These are phyloP conservation scores for Earliella scabrosa DNA, from an alignment of 1,284 basidiomycete species.

Conservation along the genomic window DNA sequence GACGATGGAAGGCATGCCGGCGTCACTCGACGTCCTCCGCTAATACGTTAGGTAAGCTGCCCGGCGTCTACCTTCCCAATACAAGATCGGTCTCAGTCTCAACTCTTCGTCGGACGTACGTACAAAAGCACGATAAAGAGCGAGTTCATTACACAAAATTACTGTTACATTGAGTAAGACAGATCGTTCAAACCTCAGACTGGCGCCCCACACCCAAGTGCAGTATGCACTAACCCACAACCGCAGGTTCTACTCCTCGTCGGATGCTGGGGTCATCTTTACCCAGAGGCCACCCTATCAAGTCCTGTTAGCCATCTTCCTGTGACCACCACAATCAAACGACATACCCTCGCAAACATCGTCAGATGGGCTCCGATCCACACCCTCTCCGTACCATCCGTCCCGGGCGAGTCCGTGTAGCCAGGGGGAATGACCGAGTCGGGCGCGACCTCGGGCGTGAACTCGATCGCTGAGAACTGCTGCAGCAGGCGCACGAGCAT, in stretches of 20 bases:
- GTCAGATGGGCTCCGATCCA: constrained; percentile 59
- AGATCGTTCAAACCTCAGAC: no score
- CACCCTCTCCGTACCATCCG: constrained; percentile 53
- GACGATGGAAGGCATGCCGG: constrained; percentile 55
- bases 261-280: constrained; percentile 21
- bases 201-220: no score
- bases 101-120: no score
- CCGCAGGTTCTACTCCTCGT: constrained; percentile 1
- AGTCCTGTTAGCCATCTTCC: no score
- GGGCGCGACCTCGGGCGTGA: constrained; percentile 43
- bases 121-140: no score
- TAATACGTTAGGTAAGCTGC: constrained; percentile 37
- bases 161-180: no score
- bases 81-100: not conserved
- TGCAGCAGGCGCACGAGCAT: constrained; percentile 70
- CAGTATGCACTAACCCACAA: no score
- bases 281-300: constrained; percentile 32
- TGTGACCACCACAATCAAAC: no score
- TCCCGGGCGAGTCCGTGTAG: constrained; percentile 24
- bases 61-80: not conserved
- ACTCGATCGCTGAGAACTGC: constrained; percentile 49
- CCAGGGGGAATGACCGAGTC: constrained; percentile 32
- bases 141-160: no score
- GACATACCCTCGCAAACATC: constrained; percentile 49
- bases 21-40: constrained; percentile 14